Conservation (phyloP, 345 rosid species). For the Brassica carinata region DNA sequence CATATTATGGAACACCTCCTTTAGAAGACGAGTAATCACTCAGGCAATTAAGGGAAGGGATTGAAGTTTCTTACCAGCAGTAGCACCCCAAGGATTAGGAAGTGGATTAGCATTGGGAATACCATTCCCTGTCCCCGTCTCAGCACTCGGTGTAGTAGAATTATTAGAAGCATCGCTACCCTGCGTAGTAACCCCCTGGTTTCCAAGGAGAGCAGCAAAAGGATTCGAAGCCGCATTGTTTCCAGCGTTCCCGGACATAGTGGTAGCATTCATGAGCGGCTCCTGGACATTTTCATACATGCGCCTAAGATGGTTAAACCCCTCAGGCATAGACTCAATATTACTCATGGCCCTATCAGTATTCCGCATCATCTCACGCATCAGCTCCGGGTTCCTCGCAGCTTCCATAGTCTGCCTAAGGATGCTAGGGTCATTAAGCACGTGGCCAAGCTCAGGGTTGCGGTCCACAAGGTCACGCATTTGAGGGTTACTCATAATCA, state of each 20-base stretch:
- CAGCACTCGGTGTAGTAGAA: constrained; percentile 50
- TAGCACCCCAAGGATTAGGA: constrained; percentile 80
- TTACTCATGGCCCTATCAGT: constrained; percentile 91
- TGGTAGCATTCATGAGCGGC: constrained; percentile 76
- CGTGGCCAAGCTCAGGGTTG: constrained; percentile 88
- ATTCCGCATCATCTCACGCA: constrained; percentile 95
- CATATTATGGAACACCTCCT: not conserved
- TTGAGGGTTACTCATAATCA: constrained; percentile 88
- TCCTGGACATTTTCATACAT: constrained; percentile 93
- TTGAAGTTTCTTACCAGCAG: constrained; percentile 45
- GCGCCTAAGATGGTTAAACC: constrained; percentile 85
- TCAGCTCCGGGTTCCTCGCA: constrained; percentile 88
- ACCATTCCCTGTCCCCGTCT: constrained; percentile 51
- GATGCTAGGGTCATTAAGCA: constrained; percentile 79
- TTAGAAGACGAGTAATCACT: not conserved
- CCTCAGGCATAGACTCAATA: constrained; percentile 85
- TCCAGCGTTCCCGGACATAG: constrained; percentile 63
- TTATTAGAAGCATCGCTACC: constrained; percentile 51
- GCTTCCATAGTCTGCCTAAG: constrained; percentile 85
- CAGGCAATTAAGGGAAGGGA: constrained; percentile 5
- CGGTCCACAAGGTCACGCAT: constrained; percentile 90
- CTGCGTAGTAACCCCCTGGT: constrained; percentile 50
- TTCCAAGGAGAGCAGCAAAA: constrained; percentile 61
- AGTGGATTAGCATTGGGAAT: constrained; percentile 80
- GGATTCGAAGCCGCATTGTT: constrained; percentile 56